These are phyloP conservation scores for Scalesia atractyloides DNA, from an alignment of 129 eudicot genomes.

Conservation along the genomic window DNA sequence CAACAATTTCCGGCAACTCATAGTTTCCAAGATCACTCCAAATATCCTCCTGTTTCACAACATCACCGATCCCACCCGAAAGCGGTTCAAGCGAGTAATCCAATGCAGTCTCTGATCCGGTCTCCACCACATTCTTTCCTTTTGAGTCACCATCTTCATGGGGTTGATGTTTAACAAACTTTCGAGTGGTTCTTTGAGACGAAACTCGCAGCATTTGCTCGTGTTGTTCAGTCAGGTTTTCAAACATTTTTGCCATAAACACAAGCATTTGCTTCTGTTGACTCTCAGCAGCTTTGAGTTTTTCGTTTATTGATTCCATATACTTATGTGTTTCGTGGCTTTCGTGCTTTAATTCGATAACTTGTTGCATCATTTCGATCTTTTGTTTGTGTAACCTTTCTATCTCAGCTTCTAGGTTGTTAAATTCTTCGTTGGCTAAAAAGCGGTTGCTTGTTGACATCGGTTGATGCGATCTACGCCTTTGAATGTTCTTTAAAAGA, in stretches of 20 bases:
- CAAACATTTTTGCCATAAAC: constrained; percentile 69
- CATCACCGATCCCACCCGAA: constrained; percentile 28
- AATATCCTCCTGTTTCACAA: constrained; percentile 50
- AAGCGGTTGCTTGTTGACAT: constrained; percentile 5
- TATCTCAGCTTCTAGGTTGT: constrained; percentile 49
- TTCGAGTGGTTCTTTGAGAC: constrained; percentile 47
- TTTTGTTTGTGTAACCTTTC: constrained; percentile 58
- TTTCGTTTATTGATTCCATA: constrained; percentile 58
- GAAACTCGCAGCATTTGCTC: constrained; percentile 35
- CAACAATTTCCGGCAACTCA: constrained; percentile 50
- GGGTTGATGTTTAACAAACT: constrained; percentile 54
- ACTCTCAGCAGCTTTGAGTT: constrained; percentile 68
- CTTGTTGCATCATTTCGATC: constrained; percentile 67
- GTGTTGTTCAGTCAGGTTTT: constrained; percentile 45
- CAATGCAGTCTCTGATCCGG: constrained; percentile 25
- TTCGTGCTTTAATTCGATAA: constrained; percentile 63
- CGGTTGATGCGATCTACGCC: constrained; percentile 52
- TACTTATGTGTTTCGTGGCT: constrained; percentile 54
- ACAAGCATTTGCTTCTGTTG: constrained; percentile 79
- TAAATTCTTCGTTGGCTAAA: constrained; percentile 17
- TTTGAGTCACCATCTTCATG: constrained; percentile 36
- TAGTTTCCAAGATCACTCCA: constrained; percentile 56
- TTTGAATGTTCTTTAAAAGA: constrained; percentile 72
- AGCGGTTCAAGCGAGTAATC: constrained; percentile 37
- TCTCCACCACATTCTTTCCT: constrained; percentile 40